Conservation (phyloP, 257 asterid genomes). For the Forsythia viridissima region DNA sequence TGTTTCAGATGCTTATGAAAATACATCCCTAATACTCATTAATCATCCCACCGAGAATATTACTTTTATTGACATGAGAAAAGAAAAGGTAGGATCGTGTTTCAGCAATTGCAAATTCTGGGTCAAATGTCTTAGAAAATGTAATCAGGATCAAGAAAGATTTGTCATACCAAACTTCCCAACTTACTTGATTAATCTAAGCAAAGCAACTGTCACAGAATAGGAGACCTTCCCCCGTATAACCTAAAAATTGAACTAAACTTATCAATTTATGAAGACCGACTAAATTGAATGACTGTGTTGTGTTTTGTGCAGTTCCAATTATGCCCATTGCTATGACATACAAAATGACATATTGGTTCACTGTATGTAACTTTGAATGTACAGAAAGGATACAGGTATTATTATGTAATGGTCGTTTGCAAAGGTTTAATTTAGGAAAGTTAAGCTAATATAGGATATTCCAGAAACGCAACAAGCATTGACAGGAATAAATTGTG, state of each 20-base stretch:
- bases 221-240: background rate
- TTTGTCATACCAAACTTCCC: background rate
- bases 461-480: background rate
- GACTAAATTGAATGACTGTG: background rate
- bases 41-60: background rate
- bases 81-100: background rate
- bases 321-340: background rate
- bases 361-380: background rate
- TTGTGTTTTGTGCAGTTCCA: background rate
- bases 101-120: background rate
- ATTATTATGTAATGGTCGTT: too few species aligned
- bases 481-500: background rate
- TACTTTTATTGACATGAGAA: background rate
- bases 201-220: background rate
- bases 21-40: background rate
- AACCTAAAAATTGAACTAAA: background rate
- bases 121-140: background rate
- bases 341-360: background rate
- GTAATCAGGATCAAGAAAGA: background rate
- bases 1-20: background rate
- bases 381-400: background rate
- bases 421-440: background rate
- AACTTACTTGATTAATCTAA: background rate
- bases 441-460: background rate
- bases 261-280: background rate